Evolutionary conservation across 2,329 filamentous ascomycete genomes (phyloP), one percentile per base, ranked within the genome.

Genomic region (Raffaelea albimanens): DNA sequence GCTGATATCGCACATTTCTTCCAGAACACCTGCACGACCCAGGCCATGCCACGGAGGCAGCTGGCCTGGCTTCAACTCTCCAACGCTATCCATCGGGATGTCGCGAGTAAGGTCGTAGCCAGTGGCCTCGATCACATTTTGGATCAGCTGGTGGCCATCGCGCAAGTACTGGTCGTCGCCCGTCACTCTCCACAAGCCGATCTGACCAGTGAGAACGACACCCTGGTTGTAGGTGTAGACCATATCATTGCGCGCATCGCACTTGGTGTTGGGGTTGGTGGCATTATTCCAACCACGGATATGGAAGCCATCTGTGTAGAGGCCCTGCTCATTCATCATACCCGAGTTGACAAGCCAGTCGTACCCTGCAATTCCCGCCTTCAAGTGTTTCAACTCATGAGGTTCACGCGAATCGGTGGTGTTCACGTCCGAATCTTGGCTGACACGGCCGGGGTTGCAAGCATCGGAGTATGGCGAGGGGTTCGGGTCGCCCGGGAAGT

Each of bases 201-300:
- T 78, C 47, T 88, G 78, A 13, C 88, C 90, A 4, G 86, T 89
- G 20, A 96, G 75, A 1, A 97, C 59, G 4, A 96, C 88, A 20
- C 90, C 91, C 64, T 97, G 91, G 65, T 97, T 97, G 68, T 97
- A 96, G 0, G 89, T 94, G 64, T 90, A 95, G 9, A 95, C 84
- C 82, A 89, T 91, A 56, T 90, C 80, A 63, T 95, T 87, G 43
- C 89, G 78, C 44, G 78, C 63, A 60, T 96, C 87, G 62, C 91
- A 96, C 53, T 78, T 73, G 1, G 78, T 82, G 48, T 85, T 88
- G 44, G 82, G 79, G 22, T 72, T 73, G 50, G 74, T 73, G 7
- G 68, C 66, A 48, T 79, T 75, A 22, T 69, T 67, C 66, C 74
- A 85, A 21, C 78, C 78, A 14, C 72, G 77, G 58, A 97, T 84